phyloP scores from a whole-genome alignment of 2,329 filamentous ascomycete species.

The Ophiostoma sp. region DNA sequence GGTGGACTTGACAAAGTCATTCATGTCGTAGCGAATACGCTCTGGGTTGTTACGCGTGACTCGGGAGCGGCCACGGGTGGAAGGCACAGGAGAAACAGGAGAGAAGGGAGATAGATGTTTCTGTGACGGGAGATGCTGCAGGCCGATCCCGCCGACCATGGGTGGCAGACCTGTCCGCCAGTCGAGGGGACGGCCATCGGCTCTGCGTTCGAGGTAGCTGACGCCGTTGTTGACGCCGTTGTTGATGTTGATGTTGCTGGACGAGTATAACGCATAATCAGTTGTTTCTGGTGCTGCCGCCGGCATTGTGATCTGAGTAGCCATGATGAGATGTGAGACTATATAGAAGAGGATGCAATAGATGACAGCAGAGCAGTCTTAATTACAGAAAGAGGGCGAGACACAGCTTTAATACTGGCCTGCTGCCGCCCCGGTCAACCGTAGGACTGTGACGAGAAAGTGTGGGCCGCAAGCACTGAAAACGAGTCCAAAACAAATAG shows the following conservation, averaged over 20 bases:
- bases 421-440: neutral
- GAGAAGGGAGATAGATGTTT: neutral
- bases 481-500: neutral
- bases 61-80: constrained; percentile 9
- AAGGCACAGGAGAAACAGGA: neutral
- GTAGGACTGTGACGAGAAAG: neutral
- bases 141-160: constrained; percentile 3
- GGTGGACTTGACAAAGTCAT: constrained; percentile 25
- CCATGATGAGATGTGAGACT: neutral
- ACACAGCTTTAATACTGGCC: constrained; percentile 1
- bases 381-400: neutral
- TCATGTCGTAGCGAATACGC: constrained; percentile 21
- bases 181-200: constrained; percentile 16
- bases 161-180: constrained; percentile 22
- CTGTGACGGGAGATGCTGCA: neutral
- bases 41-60: constrained; percentile 7
- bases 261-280: too few relatives aligned
- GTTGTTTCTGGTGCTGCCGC: neutral
- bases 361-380: neutral
- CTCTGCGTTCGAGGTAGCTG: constrained; percentile 20
- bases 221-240: constrained; percentile 3
- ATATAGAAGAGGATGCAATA: neutral
- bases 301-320: neutral
- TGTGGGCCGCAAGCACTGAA: neutral
- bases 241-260: neutral